phyloP scores from a whole-genome alignment of 2,329 filamentous ascomycete species.

The Neofusicoccum kwambonambiense region DNA sequence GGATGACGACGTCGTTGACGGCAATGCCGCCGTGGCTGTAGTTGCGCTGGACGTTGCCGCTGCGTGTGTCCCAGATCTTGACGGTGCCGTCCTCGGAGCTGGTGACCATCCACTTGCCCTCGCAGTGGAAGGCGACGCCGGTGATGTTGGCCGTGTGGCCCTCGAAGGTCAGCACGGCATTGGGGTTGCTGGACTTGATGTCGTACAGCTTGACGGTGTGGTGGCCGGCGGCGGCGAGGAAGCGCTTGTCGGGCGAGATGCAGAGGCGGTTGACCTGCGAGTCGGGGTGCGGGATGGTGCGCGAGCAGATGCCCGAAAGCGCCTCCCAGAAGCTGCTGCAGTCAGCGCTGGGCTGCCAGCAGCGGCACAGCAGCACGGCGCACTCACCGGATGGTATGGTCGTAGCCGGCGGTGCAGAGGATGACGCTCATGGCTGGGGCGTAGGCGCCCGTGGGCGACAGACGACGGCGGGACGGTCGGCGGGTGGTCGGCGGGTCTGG shows the following conservation, averaged over 20 bases:
- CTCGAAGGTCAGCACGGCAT: slow-evolving; percentile 88
- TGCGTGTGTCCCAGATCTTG: slow-evolving; percentile 94
- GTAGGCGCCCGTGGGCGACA: neutral
- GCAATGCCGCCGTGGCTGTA: slow-evolving; percentile 85
- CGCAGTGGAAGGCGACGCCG: slow-evolving; percentile 95
- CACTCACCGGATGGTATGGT: slow-evolving; percentile 70
- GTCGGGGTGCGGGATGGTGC: slow-evolving; percentile 96
- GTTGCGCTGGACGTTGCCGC: slow-evolving; percentile 82
- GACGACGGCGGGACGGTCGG: neutral
- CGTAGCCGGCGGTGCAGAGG: slow-evolving; percentile 69
- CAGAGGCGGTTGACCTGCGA: slow-evolving; percentile 98
- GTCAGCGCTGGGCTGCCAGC: neutral
- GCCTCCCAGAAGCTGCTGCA: slow-evolving; percentile 88
- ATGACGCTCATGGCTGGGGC: slow-evolving; percentile 61
- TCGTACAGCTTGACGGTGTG: slow-evolving; percentile 97
- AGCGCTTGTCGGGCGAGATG: slow-evolving; percentile 97
- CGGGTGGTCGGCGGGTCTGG: neutral
- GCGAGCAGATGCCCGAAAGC: slow-evolving; percentile 93
- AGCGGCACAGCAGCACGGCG: neutral
- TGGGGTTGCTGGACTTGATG: slow-evolving; percentile 97
- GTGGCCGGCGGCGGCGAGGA: slow-evolving; percentile 75
- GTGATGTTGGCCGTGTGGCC: slow-evolving; percentile 96
- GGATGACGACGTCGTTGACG: slow-evolving; percentile 98
- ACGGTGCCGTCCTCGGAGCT: slow-evolving; percentile 95
- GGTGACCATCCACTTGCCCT: slow-evolving; percentile 99